Base-by-base conservation (phyloP, 106 monocot genomes). In the Dendrobium catenatum region DNA sequence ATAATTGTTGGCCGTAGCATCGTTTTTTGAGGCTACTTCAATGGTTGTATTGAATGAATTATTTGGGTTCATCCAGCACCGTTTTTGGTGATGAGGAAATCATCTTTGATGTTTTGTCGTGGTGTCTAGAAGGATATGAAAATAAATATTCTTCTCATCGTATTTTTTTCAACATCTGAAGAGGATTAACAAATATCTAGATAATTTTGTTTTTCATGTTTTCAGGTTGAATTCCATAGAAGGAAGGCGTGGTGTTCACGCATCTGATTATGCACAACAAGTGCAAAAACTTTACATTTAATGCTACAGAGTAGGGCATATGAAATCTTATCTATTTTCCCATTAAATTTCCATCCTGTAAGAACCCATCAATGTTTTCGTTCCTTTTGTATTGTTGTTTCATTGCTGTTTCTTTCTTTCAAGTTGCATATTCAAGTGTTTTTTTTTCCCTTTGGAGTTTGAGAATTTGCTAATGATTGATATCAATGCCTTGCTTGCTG, bases 221-320 rank as follows among this genome's bases (percentile, higher is more conserved):
- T 86, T 10, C 80, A 98, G 97, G 93, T 98, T 42, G 97, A 95
- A 17, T 98, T 98, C 97, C 19, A 98, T 95, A 81, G 94, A 98
- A 79, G 97, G 97, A 82, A 89, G 97, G 72, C n/a, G 97, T 98
- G 97, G 97, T 55, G 97, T 98, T 31, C 97, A 98, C 64, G n/a
- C 97, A 95, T 86, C 68, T 98, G 97, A 94, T 84, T 94, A 98
- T 79, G 76, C 86, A 68, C 97, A 95, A 66, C 92, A 92, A 82
- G 91, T n/a, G 93, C 77, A 98, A 95, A 86, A 98, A 98, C 84
- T 98, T 98, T 87, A 98, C 94, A 80, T 98, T 98, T 78, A 98
- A 95, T 98, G 97, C 73, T 95, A 98, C 75, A 94, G 97, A 81
- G 94, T n/a, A 98, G 76, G 89, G 89, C 55, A 93, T n/a, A 76